phyloP scores from a whole-genome alignment of 768 basidiomycete genomes.

The Boletus pseudopeckii region DNA sequence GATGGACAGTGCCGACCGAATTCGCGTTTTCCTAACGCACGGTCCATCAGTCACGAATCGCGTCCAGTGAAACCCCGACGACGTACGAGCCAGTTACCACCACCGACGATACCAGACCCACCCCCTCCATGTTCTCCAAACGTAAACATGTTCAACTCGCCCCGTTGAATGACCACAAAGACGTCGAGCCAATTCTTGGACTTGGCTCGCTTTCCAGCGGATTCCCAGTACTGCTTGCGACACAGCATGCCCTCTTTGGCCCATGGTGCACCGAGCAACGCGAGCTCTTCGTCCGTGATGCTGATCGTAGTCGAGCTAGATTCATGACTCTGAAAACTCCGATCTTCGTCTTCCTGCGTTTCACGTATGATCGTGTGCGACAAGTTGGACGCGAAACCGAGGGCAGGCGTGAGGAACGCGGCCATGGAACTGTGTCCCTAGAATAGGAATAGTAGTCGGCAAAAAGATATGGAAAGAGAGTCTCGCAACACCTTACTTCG shows the following conservation, averaged over 20 bases:
- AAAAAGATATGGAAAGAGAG: neutral
- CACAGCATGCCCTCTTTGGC: conserved; percentile 97
- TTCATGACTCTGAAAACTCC: conserved; percentile 61
- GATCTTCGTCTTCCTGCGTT: conserved; percentile 82
- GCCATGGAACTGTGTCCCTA: conserved; percentile 64
- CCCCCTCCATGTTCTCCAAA: conserved; percentile 78
- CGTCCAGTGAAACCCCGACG: neutral
- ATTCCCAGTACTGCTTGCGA: conserved; percentile 94
- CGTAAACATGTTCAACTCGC: conserved; percentile 92
- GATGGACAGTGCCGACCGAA: conserved; percentile 73
- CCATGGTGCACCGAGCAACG: conserved; percentile 94
- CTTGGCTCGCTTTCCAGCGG: conserved; percentile 75
- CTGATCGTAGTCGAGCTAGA: conserved; percentile 74
- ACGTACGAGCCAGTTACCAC: conserved; percentile 97
- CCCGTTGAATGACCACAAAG: conserved; percentile 94
- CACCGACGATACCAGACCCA: conserved; percentile 70
- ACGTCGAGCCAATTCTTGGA: conserved; percentile 92
- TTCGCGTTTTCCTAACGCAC: conserved; percentile 74
- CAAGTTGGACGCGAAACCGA: conserved; percentile 96
- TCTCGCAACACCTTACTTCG: conserved; percentile 48
- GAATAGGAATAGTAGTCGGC: conserved; percentile 9
- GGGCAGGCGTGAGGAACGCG: conserved; percentile 73
- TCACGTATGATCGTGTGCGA: conserved; percentile 96
- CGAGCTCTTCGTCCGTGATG: conserved; percentile 93
- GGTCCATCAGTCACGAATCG: conserved; percentile 2